Conservation (phyloP, 208 protist genomes). For the Leishmania amazonensis region DNA sequence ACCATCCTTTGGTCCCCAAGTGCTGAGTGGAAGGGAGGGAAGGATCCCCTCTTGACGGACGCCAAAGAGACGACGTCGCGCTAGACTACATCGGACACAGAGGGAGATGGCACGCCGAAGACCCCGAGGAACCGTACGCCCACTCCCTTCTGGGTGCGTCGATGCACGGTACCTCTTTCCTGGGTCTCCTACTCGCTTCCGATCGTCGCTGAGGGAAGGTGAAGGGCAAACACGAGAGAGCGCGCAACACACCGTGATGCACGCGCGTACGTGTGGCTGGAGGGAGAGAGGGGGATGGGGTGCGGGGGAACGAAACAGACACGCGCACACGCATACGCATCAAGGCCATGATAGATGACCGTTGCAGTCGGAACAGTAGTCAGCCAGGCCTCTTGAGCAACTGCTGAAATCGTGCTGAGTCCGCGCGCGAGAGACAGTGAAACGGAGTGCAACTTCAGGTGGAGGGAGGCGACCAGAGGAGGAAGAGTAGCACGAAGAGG, state of each 20-base stretch:
- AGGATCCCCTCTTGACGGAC: background rate
- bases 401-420: background rate
- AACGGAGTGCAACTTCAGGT: background rate
- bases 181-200: background rate
- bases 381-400: background rate
- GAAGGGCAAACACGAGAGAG: background rate
- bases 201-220: background rate
- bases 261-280: background rate
- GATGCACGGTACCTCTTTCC: background rate
- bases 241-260: background rate
- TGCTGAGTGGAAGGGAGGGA: background rate
- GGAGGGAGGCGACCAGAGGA: background rate
- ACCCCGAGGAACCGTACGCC: background rate
- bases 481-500: background rate
- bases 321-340: background rate
- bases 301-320: background rate
- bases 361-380: background rate
- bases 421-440: background rate
- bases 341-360: background rate
- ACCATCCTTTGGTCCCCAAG: too few species aligned
- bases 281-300: too few species aligned
- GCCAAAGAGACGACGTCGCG: background rate
- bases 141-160: background rate
- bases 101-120: background rate
- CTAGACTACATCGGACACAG: background rate